These are phyloP conservation scores for Zygosaccharomyces bisporus DNA, from an alignment of 805 yeast genomes.

Conservation along the genomic window DNA sequence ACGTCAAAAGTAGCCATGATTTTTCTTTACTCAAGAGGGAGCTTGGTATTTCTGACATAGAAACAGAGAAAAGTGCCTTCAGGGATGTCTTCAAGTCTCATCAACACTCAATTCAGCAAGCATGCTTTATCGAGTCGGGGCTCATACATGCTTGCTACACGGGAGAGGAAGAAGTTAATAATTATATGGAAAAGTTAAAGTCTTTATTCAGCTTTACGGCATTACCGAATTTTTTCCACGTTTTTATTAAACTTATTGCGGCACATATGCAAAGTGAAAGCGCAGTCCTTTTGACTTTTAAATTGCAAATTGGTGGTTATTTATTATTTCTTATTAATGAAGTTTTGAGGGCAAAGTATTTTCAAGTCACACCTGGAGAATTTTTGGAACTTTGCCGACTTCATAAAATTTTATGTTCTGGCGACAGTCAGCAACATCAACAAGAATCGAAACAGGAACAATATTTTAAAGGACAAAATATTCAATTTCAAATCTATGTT, in stretches of 20 bases:
- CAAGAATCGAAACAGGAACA: not conserved
- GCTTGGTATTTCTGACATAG: conserved; percentile 28
- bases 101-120: conserved; percentile 9
- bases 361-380: conserved; percentile 22
- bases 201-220: conserved; percentile 14
- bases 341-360: conserved; percentile 13
- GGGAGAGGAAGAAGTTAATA: conserved; percentile 5
- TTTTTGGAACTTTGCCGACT: conserved; percentile 19
- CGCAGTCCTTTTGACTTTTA: conserved; percentile 2
- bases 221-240: conserved; percentile 11
- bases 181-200: conserved; percentile 15
- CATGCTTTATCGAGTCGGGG: conserved; percentile 18
- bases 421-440: conserved; percentile 1
- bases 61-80: conserved; percentile 28
- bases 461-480: conserved; percentile 7
- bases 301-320: conserved; percentile 10
- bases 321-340: conserved; percentile 19
- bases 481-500: conserved; percentile 12
- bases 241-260: conserved; percentile 16
- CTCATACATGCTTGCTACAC: conserved; percentile 14
- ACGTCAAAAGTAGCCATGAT: conserved; percentile 20
- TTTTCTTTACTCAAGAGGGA: conserved; percentile 27
- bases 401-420: conserved; percentile 14
- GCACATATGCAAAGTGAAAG: conserved; percentile 14
- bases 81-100: conserved; percentile 19